Evolutionary conservation across 768 basidiomycete species (phyloP), one percentile per base, ranked within the genome.

Genomic region (Agaricus subrufescens): DNA sequence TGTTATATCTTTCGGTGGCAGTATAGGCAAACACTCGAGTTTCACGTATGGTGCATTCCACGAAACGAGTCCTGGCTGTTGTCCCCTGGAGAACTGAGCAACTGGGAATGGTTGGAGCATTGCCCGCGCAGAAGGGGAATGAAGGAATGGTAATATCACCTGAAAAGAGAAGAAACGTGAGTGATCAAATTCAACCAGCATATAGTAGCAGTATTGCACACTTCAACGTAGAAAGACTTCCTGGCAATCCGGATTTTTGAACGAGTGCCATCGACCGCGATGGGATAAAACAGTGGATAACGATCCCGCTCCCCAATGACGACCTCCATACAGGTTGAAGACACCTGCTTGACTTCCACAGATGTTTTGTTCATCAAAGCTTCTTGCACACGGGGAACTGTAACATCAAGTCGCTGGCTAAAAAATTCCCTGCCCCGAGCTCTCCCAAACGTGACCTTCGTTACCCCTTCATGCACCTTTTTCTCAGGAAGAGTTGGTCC

Each of bases 171-270:
- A 19, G 19, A 19, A 55, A 15, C 26, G 46, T 39, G 14, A 51
- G 66, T 58, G 34, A 19, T 19, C 19, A 19, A 19, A 19, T 19
- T 19, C 19, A 19, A 19, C 19, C 19, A 19, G 19, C 19, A 19
- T 19, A 19, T 19, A 19, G 19, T 19, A 19, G 19, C 19, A 19
- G 19, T 19, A 19, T 19, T 19, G 19, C 19, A 19, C 19, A 19
- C 71, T 63, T 77, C 74, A 4, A 84, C 66, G 56, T 80, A 85
- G 26, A 64, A 71, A 1, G 82, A 85, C 59, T 79, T 82, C 39
- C 83, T 73, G 8, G 84, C 83, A 34, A 84, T 60, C 4, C 80
- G 73, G 8, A 76, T 61, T 60, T 71, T 80, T 1, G 64, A 50
- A 14, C 68, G 67, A 19, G 60, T 56, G 4, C 70, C 69, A 31